These are phyloP conservation scores for Pelargonium nanum DNA, from an alignment of 345 rosid genomes.

Conservation along the genomic window DNA sequence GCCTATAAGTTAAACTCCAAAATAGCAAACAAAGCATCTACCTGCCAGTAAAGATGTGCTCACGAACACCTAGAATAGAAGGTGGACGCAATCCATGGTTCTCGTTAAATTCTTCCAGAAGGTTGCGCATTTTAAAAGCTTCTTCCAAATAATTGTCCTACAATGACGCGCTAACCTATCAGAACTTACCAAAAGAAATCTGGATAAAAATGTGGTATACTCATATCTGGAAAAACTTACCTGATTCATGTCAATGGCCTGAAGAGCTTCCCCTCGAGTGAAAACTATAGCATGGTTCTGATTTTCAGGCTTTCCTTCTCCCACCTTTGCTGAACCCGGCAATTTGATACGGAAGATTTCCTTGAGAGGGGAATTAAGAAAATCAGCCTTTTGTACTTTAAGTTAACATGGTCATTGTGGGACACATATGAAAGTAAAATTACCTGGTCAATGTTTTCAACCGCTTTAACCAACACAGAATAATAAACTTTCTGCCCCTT, in stretches of 20 bases:
- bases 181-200: neutral
- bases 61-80: slow-evolving; percentile 87
- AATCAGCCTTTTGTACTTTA: slow-evolving; percentile 10
- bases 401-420: neutral
- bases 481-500: slow-evolving; percentile 72
- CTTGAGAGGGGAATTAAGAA: slow-evolving; percentile 27
- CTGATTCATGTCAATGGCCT: slow-evolving; percentile 97
- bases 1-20: neutral
- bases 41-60: slow-evolving; percentile 98
- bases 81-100: slow-evolving; percentile 94
- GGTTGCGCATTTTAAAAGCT: slow-evolving; percentile 95
- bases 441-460: slow-evolving; percentile 92
- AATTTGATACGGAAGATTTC: slow-evolving; percentile 90
- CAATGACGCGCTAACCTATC: neutral
- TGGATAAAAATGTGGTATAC: neutral
- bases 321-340: slow-evolving; percentile 81
- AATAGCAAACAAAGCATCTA: slow-evolving; percentile 12
- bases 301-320: slow-evolving; percentile 97
- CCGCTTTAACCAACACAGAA: slow-evolving; percentile 84
- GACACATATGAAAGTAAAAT: slow-evolving; percentile 9
- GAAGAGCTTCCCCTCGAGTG: slow-evolving; percentile 97
- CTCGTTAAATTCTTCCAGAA: slow-evolving; percentile 88
- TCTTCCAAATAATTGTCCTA: slow-evolving; percentile 98
- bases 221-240: slow-evolving; percentile 18
- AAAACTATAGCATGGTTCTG: slow-evolving; percentile 90